These are phyloP conservation scores for Austroboletus festivus DNA, from an alignment of 768 basidiomycete genomes.

Conservation along the genomic window DNA sequence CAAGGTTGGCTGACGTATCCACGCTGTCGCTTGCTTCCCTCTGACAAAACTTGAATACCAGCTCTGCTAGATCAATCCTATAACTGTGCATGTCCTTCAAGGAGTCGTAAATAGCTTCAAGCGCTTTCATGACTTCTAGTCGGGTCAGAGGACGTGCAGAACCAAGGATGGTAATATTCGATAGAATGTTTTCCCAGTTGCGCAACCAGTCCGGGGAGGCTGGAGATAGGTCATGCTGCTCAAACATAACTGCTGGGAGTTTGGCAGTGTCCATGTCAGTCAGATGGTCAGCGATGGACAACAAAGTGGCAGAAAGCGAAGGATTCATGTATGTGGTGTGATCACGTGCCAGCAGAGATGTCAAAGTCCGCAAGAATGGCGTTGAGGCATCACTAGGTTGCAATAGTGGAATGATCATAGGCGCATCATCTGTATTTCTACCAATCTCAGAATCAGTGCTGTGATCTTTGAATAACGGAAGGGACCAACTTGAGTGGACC, in stretches of 20 bases:
- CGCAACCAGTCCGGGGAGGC: slow-evolving; percentile 69
- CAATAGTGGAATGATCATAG: slow-evolving; percentile 49
- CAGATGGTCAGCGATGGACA: slow-evolving; percentile 66
- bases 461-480: neutral
- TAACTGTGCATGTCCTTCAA: slow-evolving; percentile 70
- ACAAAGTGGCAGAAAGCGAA: slow-evolving; percentile 58
- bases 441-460: slow-evolving; percentile 11
- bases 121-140: slow-evolving; percentile 50
- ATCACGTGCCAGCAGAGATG: slow-evolving; percentile 61
- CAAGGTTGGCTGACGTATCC: slow-evolving; percentile 30
- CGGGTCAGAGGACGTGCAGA: slow-evolving; percentile 49
- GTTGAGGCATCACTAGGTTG: slow-evolving; percentile 56
- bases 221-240: slow-evolving; percentile 66
- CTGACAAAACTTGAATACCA: slow-evolving; percentile 54
- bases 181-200: slow-evolving; percentile 60
- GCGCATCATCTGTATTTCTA: slow-evolving; percentile 45
- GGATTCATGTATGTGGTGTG: slow-evolving; percentile 57
- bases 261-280: slow-evolving; percentile 64
- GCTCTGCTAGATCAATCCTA: slow-evolving; percentile 49
- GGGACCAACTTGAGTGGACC: slow-evolving; percentile 51
- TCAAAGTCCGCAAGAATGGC: slow-evolving; percentile 57
- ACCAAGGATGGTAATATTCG: slow-evolving; percentile 45
- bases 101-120: slow-evolving; percentile 58
- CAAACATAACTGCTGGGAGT: slow-evolving; percentile 59
- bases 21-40: slow-evolving; percentile 26